Evolutionary conservation across 139 green algal species (phyloP), one percentile per base, ranked within the genome.

Genomic region (Haematococcus sp.): DNA sequence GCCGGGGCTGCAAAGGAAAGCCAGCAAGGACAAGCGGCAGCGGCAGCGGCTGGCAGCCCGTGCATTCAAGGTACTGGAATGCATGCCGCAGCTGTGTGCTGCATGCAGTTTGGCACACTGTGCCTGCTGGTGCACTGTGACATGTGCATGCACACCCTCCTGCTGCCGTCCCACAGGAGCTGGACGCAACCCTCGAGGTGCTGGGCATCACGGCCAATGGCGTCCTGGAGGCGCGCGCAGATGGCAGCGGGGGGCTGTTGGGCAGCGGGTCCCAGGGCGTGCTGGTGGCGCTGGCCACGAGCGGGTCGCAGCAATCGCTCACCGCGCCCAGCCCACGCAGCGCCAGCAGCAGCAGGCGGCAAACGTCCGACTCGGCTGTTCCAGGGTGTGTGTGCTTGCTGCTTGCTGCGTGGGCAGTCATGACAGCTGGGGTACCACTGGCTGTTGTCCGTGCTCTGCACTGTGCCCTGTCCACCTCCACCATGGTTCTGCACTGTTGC

Each of bases 11-110:
- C n/a, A 59, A 40, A 17, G 68, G 9, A 75, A 75, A 30, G 44
- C 40, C 23, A 75, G 68, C 68, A 75, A 75, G 68, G 68, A 75
- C 52, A 65, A 52, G 32, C 31, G 68, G 52, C 68, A 75, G 51
- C 66, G 52, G 49, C 43, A 64, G 20, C n/a, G 68, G 31, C 11
- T 31, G 7, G 34, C 63, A 13, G 68, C 68, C 15, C 28, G 68
- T 13, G 68, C 68, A 2, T 75, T 67, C 68, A 75, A 75, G 68
- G 68, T 55, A 65, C 4, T 17, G 34, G 54, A 11, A 30, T 4
- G 4, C 23, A 34, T 34, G 28, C 20, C 11, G 4, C 58, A 33
- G 40, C 7, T 11, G 7, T 65, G 58, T 40, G n/a, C 4, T 65
- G 25, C 58, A 34, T 65, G 54, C 22, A 61, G 54, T 17, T 61